A percentile compares a stretch with the other conserved stretches of the same genome.
Evolutionary conservation across 306 rosid genomes (phyloP).

Genomic region (Cercis canadensis): DNA sequence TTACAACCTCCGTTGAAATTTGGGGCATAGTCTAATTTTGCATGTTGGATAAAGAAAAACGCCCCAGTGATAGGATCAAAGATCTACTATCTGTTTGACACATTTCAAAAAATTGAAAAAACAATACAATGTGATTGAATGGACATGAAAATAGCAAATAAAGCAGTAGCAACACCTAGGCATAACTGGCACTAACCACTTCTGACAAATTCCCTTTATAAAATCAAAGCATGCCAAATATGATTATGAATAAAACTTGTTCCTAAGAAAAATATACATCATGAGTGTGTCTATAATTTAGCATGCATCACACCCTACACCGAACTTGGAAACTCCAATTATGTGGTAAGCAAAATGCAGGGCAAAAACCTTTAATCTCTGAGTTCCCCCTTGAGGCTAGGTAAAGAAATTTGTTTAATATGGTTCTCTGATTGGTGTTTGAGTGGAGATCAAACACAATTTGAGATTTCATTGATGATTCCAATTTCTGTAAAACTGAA

Average conservation of each 20-base stretch:
- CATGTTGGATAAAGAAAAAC: neutral
- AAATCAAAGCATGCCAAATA: neutral
- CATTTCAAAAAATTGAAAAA: conserved; percentile 18
- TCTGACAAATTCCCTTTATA: neutral
- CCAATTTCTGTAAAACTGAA: too few species aligned
- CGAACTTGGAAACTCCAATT: too few species aligned
- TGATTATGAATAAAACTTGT: neutral
- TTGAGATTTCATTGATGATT: too few species aligned
- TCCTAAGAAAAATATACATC: too few species aligned
- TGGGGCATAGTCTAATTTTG: conserved; percentile 32
- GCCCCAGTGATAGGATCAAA: neutral
- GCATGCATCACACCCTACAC: too few species aligned
- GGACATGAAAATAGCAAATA: neutral
- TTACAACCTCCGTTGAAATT: conserved; percentile 31
- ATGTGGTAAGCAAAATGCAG: too few species aligned
- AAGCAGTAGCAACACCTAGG: neutral
- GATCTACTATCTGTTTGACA: conserved; percentile 19
- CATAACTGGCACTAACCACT: neutral
- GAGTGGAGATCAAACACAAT: too few species aligned
- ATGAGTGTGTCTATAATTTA: too few species aligned
- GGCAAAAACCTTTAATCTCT: too few species aligned
- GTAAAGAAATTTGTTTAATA: too few species aligned
- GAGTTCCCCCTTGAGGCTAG: too few species aligned
- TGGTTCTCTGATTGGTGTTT: too few species aligned
- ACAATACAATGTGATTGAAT: conserved; percentile 9